These are phyloP conservation scores for Diplodia mutila DNA, from an alignment of 2,329 filamentous ascomycete genomes.

Conservation along the genomic window DNA sequence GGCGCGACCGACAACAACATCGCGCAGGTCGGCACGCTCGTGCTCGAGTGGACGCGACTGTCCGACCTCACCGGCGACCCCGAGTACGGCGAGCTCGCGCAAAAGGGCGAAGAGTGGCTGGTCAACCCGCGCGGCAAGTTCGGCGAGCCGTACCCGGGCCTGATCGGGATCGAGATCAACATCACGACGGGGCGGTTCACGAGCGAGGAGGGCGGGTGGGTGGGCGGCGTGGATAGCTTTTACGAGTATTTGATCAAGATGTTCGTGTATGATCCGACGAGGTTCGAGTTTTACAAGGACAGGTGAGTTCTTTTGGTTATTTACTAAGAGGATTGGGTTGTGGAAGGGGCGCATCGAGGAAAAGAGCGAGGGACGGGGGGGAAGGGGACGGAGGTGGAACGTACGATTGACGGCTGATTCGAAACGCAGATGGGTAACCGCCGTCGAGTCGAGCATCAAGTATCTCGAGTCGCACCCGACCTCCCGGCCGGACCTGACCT, in stretches of 20 bases:
- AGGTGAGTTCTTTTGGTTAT: slow-evolving; percentile 54
- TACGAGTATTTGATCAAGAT: slow-evolving; percentile 94
- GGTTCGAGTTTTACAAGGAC: slow-evolving; percentile 69
- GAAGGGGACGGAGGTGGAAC: slow-evolving; percentile 41
- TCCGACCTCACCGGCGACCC: slow-evolving; percentile 72
- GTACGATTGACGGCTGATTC: slow-evolving; percentile 53
- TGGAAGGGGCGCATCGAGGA: too few species aligned
- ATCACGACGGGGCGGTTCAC: slow-evolving; percentile 68
- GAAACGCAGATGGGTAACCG: slow-evolving; percentile 63
- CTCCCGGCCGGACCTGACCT: slow-evolving; percentile 71
- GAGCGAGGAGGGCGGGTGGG: slow-evolving; percentile 73
- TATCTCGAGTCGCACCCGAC: slow-evolving; percentile 73
- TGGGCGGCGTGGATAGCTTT: slow-evolving; percentile 75
- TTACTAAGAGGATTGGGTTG: too few species aligned
- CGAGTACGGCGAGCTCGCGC: slow-evolving; percentile 67
- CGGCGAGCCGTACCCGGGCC: slow-evolving; percentile 74
- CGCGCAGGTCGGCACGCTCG: slow-evolving; percentile 75
- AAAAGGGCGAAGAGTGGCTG: slow-evolving; percentile 71
- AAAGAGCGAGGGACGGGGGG: too few species aligned
- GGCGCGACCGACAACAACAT: slow-evolving; percentile 66
- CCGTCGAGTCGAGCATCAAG: slow-evolving; percentile 74
- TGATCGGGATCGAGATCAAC: slow-evolving; percentile 71
- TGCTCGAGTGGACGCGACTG: slow-evolving; percentile 82
- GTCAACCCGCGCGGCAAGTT: slow-evolving; percentile 65
- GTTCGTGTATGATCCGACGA: slow-evolving; percentile 74